phyloP scores from a whole-genome alignment of 352 stramenopile genomes.

The Phytophthora agathidicida region DNA sequence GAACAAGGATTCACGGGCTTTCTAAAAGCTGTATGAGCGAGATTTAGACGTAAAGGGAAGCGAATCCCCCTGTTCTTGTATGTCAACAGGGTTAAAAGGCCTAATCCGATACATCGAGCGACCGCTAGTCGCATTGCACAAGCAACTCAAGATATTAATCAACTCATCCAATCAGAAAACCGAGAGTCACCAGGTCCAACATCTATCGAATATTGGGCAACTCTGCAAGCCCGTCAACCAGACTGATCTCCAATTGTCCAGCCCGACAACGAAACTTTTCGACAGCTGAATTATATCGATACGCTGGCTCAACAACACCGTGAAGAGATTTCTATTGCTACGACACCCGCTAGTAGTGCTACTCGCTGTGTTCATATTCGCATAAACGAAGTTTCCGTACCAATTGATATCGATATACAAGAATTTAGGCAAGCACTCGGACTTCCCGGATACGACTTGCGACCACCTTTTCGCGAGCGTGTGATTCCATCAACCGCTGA shows the following conservation, averaged over 20 bases:
- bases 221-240: neutral
- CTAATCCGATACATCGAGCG: neutral
- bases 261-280: neutral
- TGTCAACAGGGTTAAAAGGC: neutral
- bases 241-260: neutral
- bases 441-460: neutral
- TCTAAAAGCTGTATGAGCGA: neutral
- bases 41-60: neutral
- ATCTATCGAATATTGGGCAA: neutral
- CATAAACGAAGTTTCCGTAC: neutral
- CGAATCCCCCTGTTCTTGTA: neutral
- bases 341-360: no score
- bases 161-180: neutral
- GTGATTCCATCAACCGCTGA: neutral
- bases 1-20: neutral
- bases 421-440: neutral
- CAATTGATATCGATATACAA: neutral
- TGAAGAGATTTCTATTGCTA: neutral
- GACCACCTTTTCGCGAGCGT: neutral
- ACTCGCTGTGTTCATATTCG: neutral
- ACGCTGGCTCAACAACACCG: neutral
- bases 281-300: neutral
- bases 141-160: neutral
- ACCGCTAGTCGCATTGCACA: neutral
- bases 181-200: neutral